Base-by-base conservation (phyloP, 1,139 yeast genomes). In the Candida glucosophila region DNA sequence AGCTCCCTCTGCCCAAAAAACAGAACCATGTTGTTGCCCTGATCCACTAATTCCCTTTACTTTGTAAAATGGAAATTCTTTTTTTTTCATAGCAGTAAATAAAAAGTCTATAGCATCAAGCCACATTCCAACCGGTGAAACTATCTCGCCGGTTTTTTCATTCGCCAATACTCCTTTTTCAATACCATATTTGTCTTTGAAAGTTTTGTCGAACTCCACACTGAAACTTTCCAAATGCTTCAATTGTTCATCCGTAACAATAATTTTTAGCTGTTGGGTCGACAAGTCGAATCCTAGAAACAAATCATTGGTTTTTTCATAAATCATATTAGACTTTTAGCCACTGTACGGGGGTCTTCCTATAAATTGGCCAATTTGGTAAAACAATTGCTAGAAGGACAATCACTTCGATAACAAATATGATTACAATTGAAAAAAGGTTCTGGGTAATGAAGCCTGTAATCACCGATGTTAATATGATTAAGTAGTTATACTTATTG, bases 1-100 rank as follows among this genome's bases (percentile, higher is more conserved):
- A 1, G 82, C 78, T 5, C 55, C 40, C 3, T 49, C 26, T 3
- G 82, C 67, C 90, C 94, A 82, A 44, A 62, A 86, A 1, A 86
- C 86, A 3, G 93, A 78, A 1, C 95, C 96, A 44, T 86, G 96
- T 44, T 86, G 96, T 53, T 86, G 95, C 29, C 93, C 80, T 0
- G 94, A 83, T 0, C 96, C 96, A 28, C 82, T 70, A 26, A 86
- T 67, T 1, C 83, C 88, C 21, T 41, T 58, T n/a, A 86, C 86
- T 23, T 54, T 45, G 3, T 53, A 43, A 43, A 86, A 71, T 4
- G 78, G 80, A 41, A 82, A 74, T 1, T 49, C 39, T 15, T 67
- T 68, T 1, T 44, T 26, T 32, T 60, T 56, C 76, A 83, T 72
- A 29, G 63, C 47, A n/a, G 42, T 48, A 31, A 86, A 66, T 3